Evolutionary conservation across 2,329 filamentous ascomycete species (phyloP).

Genomic region (Volutella citrinella): DNA sequence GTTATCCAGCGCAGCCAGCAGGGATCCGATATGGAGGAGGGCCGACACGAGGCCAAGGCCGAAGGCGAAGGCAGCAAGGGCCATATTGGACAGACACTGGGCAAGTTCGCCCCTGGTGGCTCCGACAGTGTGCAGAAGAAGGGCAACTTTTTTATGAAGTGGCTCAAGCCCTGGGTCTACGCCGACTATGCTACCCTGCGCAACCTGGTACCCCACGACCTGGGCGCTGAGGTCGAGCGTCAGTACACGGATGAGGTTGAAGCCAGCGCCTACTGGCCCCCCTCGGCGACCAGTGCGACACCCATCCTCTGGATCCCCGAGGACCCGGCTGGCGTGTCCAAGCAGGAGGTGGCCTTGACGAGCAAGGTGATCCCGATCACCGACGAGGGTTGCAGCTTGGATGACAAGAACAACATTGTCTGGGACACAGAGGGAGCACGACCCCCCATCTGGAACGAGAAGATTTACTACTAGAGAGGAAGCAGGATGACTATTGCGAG

Average conservation of each 20-base stretch:
- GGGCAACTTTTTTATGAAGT: slow-evolving; percentile 54
- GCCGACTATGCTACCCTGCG: slow-evolving; percentile 70
- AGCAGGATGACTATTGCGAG: slow-evolving; percentile 11
- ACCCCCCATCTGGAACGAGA: slow-evolving; percentile 44
- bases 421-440: slow-evolving; percentile 41
- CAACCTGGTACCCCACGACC: slow-evolving; percentile 62
- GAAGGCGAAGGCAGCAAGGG: slow-evolving; percentile 16
- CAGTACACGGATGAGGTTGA: slow-evolving; percentile 62
- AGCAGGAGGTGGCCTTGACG: slow-evolving; percentile 68
- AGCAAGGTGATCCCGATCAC: slow-evolving; percentile 66
- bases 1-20: slow-evolving; percentile 31
- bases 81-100: slow-evolving; percentile 8
- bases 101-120: slow-evolving; percentile 20
- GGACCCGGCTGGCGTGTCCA: slow-evolving; percentile 66
- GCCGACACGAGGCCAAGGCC: slow-evolving; percentile 4
- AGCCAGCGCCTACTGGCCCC: slow-evolving; percentile 68
- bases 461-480: slow-evolving; percentile 39
- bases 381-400: slow-evolving; percentile 67
- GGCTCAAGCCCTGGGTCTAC: slow-evolving; percentile 75
- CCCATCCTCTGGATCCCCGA: slow-evolving; percentile 74
- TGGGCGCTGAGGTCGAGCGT: slow-evolving; percentile 43
- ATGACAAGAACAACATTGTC: slow-evolving; percentile 56
- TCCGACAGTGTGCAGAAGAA: slow-evolving; percentile 36
- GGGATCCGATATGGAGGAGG: slow-evolving; percentile 25
- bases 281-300: slow-evolving; percentile 58